Percentiles rank a stretch among this genome's conserved stretches.
Conservation (phyloP, 306 rosid genomes). For the Quercus agrifolia region DNA sequence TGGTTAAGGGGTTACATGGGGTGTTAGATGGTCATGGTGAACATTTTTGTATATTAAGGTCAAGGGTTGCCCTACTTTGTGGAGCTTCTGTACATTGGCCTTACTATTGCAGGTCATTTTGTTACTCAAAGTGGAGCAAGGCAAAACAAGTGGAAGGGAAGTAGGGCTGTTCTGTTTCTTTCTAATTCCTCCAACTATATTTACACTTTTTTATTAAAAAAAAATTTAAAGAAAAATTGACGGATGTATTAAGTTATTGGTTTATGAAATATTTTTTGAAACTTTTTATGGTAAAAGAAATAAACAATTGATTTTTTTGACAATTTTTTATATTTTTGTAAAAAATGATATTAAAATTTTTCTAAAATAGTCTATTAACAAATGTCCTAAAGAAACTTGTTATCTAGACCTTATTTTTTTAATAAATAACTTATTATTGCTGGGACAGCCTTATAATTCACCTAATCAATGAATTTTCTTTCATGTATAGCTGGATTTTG, state of each 20-base stretch:
- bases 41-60: not conserved
- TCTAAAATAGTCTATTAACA: too few species aligned
- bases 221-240: too few species aligned
- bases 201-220: too few species aligned
- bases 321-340: too few species aligned
- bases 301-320: too few species aligned
- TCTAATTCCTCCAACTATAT: slow-evolving; percentile 4
- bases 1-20: not conserved
- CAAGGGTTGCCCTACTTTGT: not conserved
- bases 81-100: not conserved
- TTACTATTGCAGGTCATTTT: not conserved
- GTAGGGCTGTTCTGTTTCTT: not conserved
- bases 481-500: slow-evolving; percentile 6
- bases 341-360: too few species aligned
- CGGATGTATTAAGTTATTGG: too few species aligned
- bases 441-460: not conserved
- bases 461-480: not conserved
- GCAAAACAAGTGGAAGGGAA: not conserved
- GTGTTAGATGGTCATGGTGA: not conserved
- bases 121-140: slow-evolving; percentile 13
- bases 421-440: not conserved
- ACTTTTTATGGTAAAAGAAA: too few species aligned
- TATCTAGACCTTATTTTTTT: not conserved
- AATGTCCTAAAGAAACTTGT: too few species aligned
- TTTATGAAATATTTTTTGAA: too few species aligned